Percentiles rank a stretch among this genome's conserved stretches.
phyloP scores from a whole-genome alignment of 1,284 basidiomycete species.

The Papiliotrema flavescens region DNA sequence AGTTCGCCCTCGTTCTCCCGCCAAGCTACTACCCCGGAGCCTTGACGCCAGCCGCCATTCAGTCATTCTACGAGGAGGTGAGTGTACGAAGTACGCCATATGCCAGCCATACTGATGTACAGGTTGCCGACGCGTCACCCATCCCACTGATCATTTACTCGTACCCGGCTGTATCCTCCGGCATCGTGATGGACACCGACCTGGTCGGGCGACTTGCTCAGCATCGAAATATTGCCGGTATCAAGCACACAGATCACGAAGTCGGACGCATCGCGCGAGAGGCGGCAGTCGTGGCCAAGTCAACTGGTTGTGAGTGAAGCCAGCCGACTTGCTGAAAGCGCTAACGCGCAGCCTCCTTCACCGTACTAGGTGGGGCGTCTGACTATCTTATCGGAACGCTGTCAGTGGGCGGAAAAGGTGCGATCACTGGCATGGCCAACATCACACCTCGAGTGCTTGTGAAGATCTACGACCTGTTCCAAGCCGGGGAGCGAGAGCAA shows the following conservation, averaged over 20 bases:
- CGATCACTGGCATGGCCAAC: slow-evolving; percentile 45
- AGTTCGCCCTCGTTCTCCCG: slow-evolving; percentile 31
- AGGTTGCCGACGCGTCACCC: slow-evolving; percentile 33
- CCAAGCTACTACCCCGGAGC: slow-evolving; percentile 30
- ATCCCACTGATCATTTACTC: slow-evolving; percentile 39
- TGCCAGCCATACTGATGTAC: background rate
- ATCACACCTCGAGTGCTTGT: slow-evolving; percentile 32
- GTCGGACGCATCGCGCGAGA: slow-evolving; percentile 39
- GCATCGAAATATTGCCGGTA: slow-evolving; percentile 38
- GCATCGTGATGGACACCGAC: slow-evolving; percentile 38
- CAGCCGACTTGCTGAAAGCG: too few relatives aligned
- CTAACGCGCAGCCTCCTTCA: slow-evolving; percentile 24
- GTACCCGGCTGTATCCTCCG: slow-evolving; percentile 34
- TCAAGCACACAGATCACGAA: slow-evolving; percentile 44
- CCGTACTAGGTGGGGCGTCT: slow-evolving; percentile 41
- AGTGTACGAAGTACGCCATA: too few relatives aligned
- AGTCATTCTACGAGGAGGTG: slow-evolving; percentile 15
- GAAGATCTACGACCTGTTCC: slow-evolving; percentile 30
- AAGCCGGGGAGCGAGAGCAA: slow-evolving; percentile 21
- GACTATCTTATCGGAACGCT: slow-evolving; percentile 38
- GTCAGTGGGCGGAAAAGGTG: slow-evolving; percentile 32
- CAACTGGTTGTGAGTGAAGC: background rate
- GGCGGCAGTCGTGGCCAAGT: background rate
- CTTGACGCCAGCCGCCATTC: slow-evolving; percentile 23
- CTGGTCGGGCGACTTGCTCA: slow-evolving; percentile 23